These are phyloP conservation scores for Keithomyces neogunnii DNA, from an alignment of 2,329 filamentous ascomycete species.

Conservation along the genomic window DNA sequence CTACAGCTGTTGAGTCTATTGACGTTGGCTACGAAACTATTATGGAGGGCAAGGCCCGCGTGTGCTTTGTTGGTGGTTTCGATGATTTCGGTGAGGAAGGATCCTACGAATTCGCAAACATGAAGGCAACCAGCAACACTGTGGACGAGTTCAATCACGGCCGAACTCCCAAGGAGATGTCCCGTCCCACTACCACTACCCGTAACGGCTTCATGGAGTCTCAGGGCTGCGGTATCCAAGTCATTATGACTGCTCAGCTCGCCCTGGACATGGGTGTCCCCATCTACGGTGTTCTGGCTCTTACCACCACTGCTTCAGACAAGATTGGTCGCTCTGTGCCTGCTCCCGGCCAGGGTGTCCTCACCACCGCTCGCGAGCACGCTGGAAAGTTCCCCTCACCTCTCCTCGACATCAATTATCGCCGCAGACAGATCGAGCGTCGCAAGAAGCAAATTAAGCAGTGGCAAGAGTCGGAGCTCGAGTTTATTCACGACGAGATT, in stretches of 20 bases:
- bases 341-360: constrained; percentile 90
- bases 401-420: constrained; percentile 94
- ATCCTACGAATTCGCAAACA: constrained; percentile 99
- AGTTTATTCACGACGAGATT: constrained; percentile 89
- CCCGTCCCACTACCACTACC: constrained; percentile 91
- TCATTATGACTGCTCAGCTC: constrained; percentile 96
- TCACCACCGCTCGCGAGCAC: constrained; percentile 89
- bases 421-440: constrained; percentile 86
- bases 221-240: constrained; percentile 94
- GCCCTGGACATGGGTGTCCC: constrained; percentile 98
- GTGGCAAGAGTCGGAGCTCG: constrained; percentile 91
- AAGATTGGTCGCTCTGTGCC: constrained; percentile 98
- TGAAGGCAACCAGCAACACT: constrained; percentile 98
- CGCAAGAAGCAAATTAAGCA: constrained; percentile 91
- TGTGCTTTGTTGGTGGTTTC: constrained; percentile 97
- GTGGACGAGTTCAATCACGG: constrained; percentile 94
- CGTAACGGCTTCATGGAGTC: constrained; percentile 99
- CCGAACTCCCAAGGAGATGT: constrained; percentile 95
- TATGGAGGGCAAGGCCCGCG: constrained; percentile 91
- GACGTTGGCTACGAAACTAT: constrained; percentile 99
- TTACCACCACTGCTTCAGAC: constrained; percentile 94
- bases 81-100: constrained; percentile 99
- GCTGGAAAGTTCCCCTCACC: constrained; percentile 90
- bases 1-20: constrained; percentile 92
- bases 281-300: constrained; percentile 87